Base-by-base conservation (phyloP, 352 stramenopile genomes). In the Globisporangium heterothallicum region DNA sequence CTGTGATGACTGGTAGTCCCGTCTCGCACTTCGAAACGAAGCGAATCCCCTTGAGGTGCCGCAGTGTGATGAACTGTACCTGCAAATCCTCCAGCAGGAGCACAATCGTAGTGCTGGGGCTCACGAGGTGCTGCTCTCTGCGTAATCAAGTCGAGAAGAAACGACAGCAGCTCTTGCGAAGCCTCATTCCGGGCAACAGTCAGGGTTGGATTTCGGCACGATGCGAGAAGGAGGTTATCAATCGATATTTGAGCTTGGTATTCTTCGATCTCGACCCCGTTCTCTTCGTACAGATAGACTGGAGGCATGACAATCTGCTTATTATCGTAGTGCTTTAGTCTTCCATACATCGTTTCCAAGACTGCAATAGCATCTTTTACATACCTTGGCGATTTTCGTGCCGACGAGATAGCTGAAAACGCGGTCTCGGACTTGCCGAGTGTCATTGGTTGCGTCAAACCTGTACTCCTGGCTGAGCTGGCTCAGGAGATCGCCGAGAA, bases 331-430 rank as follows among this genome's bases (percentile, higher is more conserved):
- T 21, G 25, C 22, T 1, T 14, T 16, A 19, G 27, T 43, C 32
- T 38, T 18, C 8, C 6, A 0, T 10, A 36, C n/a, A 18, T 18
- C 12, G 32, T 38, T 4, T 10, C 4, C 32, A 38, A 16, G 32
- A 16, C 12, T 43, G 12, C 14, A 5, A 19, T 13, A 35, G 24
- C 13, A 24, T 42, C 18, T 6, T 35, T 12, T 35, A 22, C 64
- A 19, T 63, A 85, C 74, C 65, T 62, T 63, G 14, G 72, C 72
- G 35, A 74, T 73, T 19, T 62, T 66, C 8, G 62, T 61, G 9
- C 63, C 51, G 4, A 85, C 48, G 14, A 86, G 56, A 38, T 74
- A 78, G 50, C 56, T 81, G 53, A 86, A 70, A 0, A 63, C 59
- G 41, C 61, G 61, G 38, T 86, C 70, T 24, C 71, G 72, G 19